Evolutionary conservation across 164 flowering plant species (phyloP), one percentile per base, ranked within the genome.

Genomic region (Buxus sempervirens): DNA sequence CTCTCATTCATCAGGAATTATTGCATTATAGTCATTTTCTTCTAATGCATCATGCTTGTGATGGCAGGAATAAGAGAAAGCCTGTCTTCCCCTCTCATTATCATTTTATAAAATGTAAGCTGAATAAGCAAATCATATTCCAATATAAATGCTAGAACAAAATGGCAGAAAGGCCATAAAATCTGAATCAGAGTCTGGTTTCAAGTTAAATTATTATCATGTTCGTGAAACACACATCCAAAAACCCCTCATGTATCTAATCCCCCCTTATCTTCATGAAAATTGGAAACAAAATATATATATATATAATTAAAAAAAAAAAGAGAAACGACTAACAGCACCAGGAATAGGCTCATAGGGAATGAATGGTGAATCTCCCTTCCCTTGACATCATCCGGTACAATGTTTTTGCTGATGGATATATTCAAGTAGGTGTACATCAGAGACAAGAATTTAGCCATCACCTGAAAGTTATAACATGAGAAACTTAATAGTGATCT

Each of bases 291-390:
- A 15, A 10, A 45, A 45, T 15, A 38, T n/a, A n/a, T n/a, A n/a
- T n/a, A n/a, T n/a, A n/a, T n/a, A n/a, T 0, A 16, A 63, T 5
- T 0, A 49, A 32, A 49, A 18, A 32, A n/a, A 61, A 6, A 22
- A 15, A 45, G 65, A 25, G 32, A 4, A 49, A 49, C 24, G 4
- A 48, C 28, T 60, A 56, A 28, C 64, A 32, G 32, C 41, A 93
- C 98, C 97, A 83, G 96, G 70, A 95, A 86, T 75, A 95, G 92
- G 58, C 93, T 90, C 91, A 95, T 82, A 25, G 98, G 98, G 70
- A 93, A 93, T 10, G 93, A 77, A 74, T 92, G 98, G 79, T 85
- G 97, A 75, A 95, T 85, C 73, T 89, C 96, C 75, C 99, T 85
- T 70, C 98, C 98, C 76, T 93, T 91, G 42, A 95, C 85, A 67